Evolutionary conservation across 306 rosid species (phyloP), one percentile per base, ranked within the genome.

Genomic region (Chamaecrista fasciculata): DNA sequence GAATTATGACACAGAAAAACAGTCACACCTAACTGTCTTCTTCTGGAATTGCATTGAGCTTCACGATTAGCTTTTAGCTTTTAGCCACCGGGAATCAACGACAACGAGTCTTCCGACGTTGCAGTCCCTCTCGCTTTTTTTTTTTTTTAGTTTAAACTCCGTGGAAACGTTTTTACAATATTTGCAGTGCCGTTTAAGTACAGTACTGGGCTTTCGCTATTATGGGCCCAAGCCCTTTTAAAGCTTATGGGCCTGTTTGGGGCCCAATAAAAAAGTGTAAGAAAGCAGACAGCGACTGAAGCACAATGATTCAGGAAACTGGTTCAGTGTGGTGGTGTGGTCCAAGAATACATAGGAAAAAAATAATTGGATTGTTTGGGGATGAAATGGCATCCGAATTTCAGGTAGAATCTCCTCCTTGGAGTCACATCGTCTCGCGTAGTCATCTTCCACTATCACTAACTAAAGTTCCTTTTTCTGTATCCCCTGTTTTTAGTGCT

Each of bases 11-110:
- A n/a, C n/a, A 8, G 43, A 14, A 23, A 46, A 39, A 43, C 48
- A 49, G 15, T 53, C 40, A 11, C 72, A 80, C 64, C 81, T 21
- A 80, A 73, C 76, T 81, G 77, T 77, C 79, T 33, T 67, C 85
- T 76, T 81, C 76, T 11, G 62, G 50, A 67, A 76, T 49, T 52
- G 60, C 78, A 67, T 61, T 11, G 63, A 23, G 63, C 37, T 62
- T 72, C 57, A 67, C 61, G 33, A 14, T 44, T 16, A 2, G n/a
- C n/a, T n/a, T n/a, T n/a, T n/a, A n/a, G n/a, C n/a, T n/a, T n/a
- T n/a, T n/a, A n/a, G n/a, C n/a, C n/a, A 47, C 21, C 49, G 2
- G 15, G 43, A 9, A 47, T 47, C 70, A 28, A 46, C 58, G 31
- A 31, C 59, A 65, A 16, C 70, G 42, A 28, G 42, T 28, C 16